Evolutionary conservation across 2,329 filamentous ascomycete species (phyloP).

Genomic region (Colletotrichum orchidophilum): DNA sequence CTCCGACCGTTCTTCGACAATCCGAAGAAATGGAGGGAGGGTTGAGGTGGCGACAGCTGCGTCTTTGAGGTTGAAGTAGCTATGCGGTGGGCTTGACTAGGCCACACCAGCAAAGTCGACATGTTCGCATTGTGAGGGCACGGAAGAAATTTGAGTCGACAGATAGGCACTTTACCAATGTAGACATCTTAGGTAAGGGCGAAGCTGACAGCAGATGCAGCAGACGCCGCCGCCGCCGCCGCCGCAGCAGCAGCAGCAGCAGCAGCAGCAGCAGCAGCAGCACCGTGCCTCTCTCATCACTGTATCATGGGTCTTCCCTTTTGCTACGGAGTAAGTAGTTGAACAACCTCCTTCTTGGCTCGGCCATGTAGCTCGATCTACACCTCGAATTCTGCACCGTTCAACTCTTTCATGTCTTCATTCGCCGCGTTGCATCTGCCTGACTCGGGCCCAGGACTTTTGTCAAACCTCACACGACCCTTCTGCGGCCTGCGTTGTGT

Average conservation of each 20-base stretch:
- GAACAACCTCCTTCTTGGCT: not conserved
- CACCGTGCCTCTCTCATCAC: not conserved
- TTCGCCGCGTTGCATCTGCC: conserved; percentile 5
- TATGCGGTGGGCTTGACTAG: no score
- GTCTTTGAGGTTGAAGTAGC: not conserved
- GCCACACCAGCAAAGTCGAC: no score
- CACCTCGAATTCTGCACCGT: not conserved
- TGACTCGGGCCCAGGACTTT: conserved; percentile 22
- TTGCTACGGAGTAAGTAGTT: not conserved
- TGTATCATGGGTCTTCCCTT: not conserved
- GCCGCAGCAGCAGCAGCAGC: no score
- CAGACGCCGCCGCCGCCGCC: no score
- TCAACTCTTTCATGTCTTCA: not conserved
- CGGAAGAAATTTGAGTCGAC: no score
- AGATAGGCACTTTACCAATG: no score
- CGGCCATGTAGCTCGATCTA: not conserved
- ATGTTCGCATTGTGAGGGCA: no score
- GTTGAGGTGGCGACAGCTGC: not conserved
- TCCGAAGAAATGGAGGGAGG: not conserved
- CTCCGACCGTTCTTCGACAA: not conserved
- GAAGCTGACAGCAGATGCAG: no score
- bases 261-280: no score
- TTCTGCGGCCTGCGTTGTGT: not conserved
- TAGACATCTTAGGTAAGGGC: no score
- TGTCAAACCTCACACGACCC: not conserved